Evolutionary conservation across 805 yeast species (phyloP).

Genomic region (Isabelozyma gotoi): DNA sequence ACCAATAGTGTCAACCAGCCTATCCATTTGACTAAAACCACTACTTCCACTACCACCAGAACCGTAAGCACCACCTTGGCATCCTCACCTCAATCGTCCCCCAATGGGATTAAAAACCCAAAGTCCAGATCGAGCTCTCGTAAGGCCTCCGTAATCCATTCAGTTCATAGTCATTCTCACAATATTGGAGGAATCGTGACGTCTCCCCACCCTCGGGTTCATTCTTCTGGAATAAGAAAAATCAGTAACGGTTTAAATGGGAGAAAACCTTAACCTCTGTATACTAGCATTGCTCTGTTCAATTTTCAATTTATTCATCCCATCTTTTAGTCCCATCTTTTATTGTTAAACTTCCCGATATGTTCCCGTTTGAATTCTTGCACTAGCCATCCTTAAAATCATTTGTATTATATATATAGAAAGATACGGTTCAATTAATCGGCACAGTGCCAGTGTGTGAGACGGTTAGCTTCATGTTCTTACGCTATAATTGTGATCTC

Average conservation of each 20-base stretch:
- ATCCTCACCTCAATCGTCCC: conserved; percentile 33
- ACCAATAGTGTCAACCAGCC: conserved; percentile 30
- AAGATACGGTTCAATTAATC: background rate
- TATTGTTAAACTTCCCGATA: background rate
- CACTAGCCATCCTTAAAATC: no score
- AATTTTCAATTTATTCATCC: background rate
- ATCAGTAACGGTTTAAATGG: background rate
- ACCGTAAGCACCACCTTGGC: conserved; percentile 44
- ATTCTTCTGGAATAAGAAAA: background rate
- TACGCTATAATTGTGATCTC: no score
- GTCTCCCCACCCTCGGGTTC: background rate
- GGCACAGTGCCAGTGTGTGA: no score
- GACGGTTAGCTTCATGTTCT: no score
- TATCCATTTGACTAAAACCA: conserved; percentile 40
- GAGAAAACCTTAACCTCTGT: background rate
- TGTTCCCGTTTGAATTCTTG: background rate
- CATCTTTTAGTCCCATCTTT: no score
- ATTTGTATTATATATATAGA: background rate
- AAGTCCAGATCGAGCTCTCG: conserved; percentile 19
- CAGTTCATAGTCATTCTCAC: background rate
- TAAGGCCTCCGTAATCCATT: background rate
- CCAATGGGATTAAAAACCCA: conserved; percentile 20
- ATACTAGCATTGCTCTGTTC: background rate
- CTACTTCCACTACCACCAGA: conserved; percentile 50
- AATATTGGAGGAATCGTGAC: background rate